Evolutionary conservation across 306 rosid species (phyloP), one percentile per base, ranked within the genome.

Genomic region (Rubus idaeus): DNA sequence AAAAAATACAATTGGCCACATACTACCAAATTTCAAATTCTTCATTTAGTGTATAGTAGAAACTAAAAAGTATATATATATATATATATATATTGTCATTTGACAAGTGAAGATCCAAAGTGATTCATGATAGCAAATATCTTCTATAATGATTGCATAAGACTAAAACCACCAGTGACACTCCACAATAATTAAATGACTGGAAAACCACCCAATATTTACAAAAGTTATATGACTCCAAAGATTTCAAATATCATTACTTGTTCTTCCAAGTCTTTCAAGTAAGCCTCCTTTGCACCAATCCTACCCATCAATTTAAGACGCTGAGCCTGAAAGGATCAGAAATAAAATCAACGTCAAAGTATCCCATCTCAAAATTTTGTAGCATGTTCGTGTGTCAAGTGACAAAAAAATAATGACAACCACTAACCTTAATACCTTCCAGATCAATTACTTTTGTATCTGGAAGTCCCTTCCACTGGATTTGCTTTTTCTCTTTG

Each of bases 211-310:
- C 47, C 49, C 49, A 4, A 55, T 21, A 13, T 51, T 35, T 18
- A 45, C 13, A 39, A 30, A 17, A 57, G 49, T 40, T 53, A 55
- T 14, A 39, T 14, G 56, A 56, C 42, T 42, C 18, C 10, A 73
- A 56, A 40, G n/a, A 42, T 9, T 78, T 45, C 30, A 55, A 37
- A 45, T 9, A 39, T 47, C 37, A 23, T 71, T 83, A 83, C 86
- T 72, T 79, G 83, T n/a, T 79, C 86, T 76, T 83, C 78, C 62
- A 79, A 67, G 64, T 79, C 86, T 10, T 83, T 79, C 75, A 83
- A 75, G 76, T 79, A 71, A 8, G 78, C 78, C 12, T 70, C 70
- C 55, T 83, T 83, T 42, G 68, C 77, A 62, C 62, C 39, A 71
- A 79, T 71, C 50, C 58, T 64, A 63, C 72, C 67, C 77, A 45